Conservation (phyloP, 2,329 filamentous ascomycete species). For the Lasiodiplodia gonubiensis region DNA sequence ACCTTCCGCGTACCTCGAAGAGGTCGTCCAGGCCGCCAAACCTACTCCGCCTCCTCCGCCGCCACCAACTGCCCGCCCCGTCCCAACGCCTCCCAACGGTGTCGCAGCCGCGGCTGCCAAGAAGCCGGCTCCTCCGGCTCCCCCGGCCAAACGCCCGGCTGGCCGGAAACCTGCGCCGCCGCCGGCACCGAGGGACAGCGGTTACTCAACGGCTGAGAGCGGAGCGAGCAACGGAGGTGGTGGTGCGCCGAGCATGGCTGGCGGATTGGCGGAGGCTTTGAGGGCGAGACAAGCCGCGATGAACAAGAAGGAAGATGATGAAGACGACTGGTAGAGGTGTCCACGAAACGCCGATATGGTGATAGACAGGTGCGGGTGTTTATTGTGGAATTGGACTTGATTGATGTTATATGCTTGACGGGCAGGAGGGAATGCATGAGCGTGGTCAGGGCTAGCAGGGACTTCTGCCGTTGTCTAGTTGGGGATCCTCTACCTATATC, state of each 20-base stretch:
- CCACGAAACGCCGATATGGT: background rate
- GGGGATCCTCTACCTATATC: background rate
- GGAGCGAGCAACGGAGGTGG: conserved; percentile 37
- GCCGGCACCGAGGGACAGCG: conserved; percentile 70
- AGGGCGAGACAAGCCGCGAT: conserved; percentile 57
- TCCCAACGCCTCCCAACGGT: conserved; percentile 45
- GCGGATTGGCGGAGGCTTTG: conserved; percentile 57
- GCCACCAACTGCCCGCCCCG: conserved; percentile 55
- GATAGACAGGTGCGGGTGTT: background rate
- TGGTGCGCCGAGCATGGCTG: conserved; percentile 50
- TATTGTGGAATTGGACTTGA: background rate
- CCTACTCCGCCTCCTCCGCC: conserved; percentile 65
- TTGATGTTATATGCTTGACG: background rate
- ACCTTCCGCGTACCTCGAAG: conserved; percentile 91
- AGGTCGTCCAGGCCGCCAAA: conserved; percentile 60
- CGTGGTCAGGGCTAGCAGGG: background rate
- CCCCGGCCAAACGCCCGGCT: conserved; percentile 79
- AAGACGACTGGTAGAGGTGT: conserved; percentile 43
- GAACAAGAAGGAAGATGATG: conserved; percentile 45
- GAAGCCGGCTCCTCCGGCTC: conserved; percentile 73
- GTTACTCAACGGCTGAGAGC: conserved; percentile 47
- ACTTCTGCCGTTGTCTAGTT: background rate
- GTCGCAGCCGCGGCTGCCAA: conserved; percentile 41
- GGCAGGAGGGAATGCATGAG: background rate
- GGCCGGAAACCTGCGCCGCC: conserved; percentile 70